Base-by-base conservation (phyloP, 1,284 basidiomycete species). In the Agroathelia rolfsii region DNA sequence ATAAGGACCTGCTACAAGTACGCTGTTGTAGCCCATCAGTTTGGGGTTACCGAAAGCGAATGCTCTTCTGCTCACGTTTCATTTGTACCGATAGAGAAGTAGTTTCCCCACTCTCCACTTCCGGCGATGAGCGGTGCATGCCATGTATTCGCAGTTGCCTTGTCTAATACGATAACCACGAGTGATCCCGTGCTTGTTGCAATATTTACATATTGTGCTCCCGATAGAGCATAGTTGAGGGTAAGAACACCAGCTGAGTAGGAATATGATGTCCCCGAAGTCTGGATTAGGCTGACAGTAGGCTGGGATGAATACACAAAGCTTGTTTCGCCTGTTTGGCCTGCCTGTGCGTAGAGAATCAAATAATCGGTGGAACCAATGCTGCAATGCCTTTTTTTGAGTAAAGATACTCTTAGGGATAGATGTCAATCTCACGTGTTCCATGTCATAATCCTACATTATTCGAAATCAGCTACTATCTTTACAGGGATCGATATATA, bases 1-100 rank as follows among this genome's bases (percentile, higher is more conserved):
- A 37, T 71, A 69, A 2, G 69, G 69, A 1, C 69, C 69, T 19
- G 61, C 55, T 25, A 72, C 62, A 21, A 72, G 55, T 14, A 69
- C 56, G 11, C 64, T 66, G 16, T 10, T 20, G 18, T n/a, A 39
- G 14, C 13, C 6, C 6, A 14, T 12, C 12, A 13, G 16, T 7
- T 31, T 19, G 30, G n/a, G n/a, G n/a, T 10, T 11, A 19, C 21
- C 6, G 32, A n/a, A 35, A 20, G 3, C 12, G 17, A 14, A 30
- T 11, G 3, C 7, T n/a, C n/a, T 20, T 27, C 34, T 9, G 36
- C 45, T 26, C 34, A 62, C 55, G 56, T 65, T 28, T 55, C 42
- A 40, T 72, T 73, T 8, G 64, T 61, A 14, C 68, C 69, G 16
- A 71, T 38, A 5, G 61, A 62, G 50, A 66, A 71, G 44, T 56